Percentiles rank a stretch among this genome's conserved stretches.
Evolutionary conservation across 2,329 filamentous ascomycete species (phyloP).

Genomic region (Akanthomyces lecanii): DNA sequence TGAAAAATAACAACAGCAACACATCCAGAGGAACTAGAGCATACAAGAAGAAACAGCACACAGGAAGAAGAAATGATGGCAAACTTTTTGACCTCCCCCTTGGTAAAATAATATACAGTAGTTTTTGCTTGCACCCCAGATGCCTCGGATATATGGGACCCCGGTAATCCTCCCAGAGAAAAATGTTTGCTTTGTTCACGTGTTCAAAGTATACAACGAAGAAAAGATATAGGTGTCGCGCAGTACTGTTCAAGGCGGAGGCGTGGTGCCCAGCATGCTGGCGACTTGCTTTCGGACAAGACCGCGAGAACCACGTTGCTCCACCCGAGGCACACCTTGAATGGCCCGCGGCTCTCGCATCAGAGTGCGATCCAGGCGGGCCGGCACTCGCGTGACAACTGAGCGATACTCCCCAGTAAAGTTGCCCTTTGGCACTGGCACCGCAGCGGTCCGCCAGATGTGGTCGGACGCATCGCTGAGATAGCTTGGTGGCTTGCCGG

Average conservation of each 20-base stretch:
- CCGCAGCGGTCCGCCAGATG: slow-evolving; percentile 68
- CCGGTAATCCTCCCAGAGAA: neutral
- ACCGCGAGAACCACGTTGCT: slow-evolving; percentile 46
- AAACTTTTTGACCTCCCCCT: slow-evolving; percentile 1
- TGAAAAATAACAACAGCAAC: neutral
- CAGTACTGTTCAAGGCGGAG: slow-evolving; percentile 28
- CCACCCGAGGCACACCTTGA: slow-evolving; percentile 72
- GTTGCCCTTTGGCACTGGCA: slow-evolving; percentile 56
- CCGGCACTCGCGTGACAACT: slow-evolving; percentile 64
- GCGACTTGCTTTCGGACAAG: slow-evolving; percentile 55
- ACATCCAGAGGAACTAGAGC: neutral
- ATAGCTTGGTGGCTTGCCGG: slow-evolving; percentile 51
- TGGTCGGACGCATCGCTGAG: slow-evolving; percentile 71
- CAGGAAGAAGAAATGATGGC: neutral
- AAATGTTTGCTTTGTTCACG: neutral
- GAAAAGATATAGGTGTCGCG: neutral
- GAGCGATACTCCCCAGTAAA: slow-evolving; percentile 60
- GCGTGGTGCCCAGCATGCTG: slow-evolving; percentile 42
- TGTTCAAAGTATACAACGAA: neutral
- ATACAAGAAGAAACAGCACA: neutral
- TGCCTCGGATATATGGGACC: neutral
- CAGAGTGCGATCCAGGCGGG: slow-evolving; percentile 75
- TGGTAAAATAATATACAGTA: slow-evolving; percentile 9
- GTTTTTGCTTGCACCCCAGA: neutral
- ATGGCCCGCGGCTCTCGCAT: slow-evolving; percentile 92